Evolutionary conservation across 352 stramenopile genomes (phyloP), one percentile per base, ranked within the genome.

Genomic region (Phytophthora pini): DNA sequence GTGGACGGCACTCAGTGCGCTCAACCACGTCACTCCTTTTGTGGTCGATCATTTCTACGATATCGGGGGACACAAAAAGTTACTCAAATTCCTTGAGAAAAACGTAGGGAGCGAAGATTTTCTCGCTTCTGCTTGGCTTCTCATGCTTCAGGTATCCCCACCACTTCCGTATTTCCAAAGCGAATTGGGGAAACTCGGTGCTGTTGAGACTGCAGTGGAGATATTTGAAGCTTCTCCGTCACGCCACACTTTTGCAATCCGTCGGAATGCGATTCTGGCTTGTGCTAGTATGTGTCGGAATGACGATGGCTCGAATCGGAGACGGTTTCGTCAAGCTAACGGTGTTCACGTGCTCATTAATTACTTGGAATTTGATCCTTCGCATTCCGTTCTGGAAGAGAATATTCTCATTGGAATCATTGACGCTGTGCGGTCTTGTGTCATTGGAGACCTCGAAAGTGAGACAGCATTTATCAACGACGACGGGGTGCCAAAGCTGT

Each of bases 331-430:
- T 7, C 50, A 52, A 1, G 72, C 74, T 13, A 77, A 90, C 20
- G 83, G 84, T 12, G 72, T 93, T 10, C 54, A 68, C 32, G 26
- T 63, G 1, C 55, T 93, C 22, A 44, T 74, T 29, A 70, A 79
- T 34, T 54, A 84, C 20, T 61, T 93, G 26, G 60, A 76, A 12
- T 79, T 80, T 38, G 72, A 93, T 53, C 68, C 74, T 0, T 75
- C 79, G 8, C 72, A 89, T 32, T 77, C 78, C 0, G 65, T 90
- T 31, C 57, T 91, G n/a, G 79, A 95, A 50, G 82, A 90, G 3
- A 82, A 92, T 29, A 69, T 93, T 15, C 50, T 95, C 4, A 60
- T 92, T 2, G 84, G 74, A 3, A 68, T 89, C 31, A 24, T 95
- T 10, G 84, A 92, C 17, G 82, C 83, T 1, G 74, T 93, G 39